Evolutionary conservation across 495 filamentous ascomycete species (phyloP).

Genomic region (Achaetomiella virescens): DNA sequence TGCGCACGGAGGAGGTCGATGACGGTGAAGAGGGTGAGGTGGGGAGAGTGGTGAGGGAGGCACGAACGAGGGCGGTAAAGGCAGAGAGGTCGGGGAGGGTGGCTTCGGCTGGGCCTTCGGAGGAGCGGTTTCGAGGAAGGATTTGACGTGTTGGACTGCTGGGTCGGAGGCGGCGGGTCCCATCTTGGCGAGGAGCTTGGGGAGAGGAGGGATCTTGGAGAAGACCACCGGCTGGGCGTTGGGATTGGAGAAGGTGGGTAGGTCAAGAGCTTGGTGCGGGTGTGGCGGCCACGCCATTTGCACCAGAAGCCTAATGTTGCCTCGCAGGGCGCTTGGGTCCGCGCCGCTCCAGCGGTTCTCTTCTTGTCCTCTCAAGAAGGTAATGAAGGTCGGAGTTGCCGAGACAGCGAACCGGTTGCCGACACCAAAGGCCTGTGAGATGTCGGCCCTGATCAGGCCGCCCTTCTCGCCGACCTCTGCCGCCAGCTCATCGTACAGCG

Average conservation of each 20-base stretch:
- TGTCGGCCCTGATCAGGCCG: slow-evolving; percentile 78
- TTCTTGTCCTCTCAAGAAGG: slow-evolving; percentile 70
- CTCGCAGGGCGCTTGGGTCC: slow-evolving; percentile 58
- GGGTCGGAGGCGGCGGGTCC: slow-evolving; percentile 46
- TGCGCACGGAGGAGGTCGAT: slow-evolving; percentile 68
- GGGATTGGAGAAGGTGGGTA: slow-evolving; percentile 61
- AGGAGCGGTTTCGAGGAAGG: slow-evolving; percentile 57
- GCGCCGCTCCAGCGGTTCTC: slow-evolving; percentile 77
- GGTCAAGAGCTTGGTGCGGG: slow-evolving; percentile 60
- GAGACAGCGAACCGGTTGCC: slow-evolving; percentile 59
- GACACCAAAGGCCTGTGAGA: slow-evolving; percentile 59
- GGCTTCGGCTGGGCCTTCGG: slow-evolving; percentile 50
- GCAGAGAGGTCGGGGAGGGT: slow-evolving; percentile 54
- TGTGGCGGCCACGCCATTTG: slow-evolving; percentile 74
- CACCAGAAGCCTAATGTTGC: slow-evolving; percentile 66
- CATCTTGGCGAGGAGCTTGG: slow-evolving; percentile 77
- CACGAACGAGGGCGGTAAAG: slow-evolving; percentile 49
- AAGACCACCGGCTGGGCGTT: slow-evolving; percentile 64
- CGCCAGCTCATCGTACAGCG: slow-evolving; percentile 75
- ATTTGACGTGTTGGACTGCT: slow-evolving; percentile 50
- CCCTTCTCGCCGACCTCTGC: slow-evolving; percentile 63
- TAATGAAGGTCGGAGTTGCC: slow-evolving; percentile 86
- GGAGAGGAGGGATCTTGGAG: slow-evolving; percentile 72
- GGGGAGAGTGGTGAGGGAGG: slow-evolving; percentile 46
- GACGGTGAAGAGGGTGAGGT: slow-evolving; percentile 63